Evolutionary conservation across 257 asterid species (phyloP).

Genomic region (Eucommia ulmoides): DNA sequence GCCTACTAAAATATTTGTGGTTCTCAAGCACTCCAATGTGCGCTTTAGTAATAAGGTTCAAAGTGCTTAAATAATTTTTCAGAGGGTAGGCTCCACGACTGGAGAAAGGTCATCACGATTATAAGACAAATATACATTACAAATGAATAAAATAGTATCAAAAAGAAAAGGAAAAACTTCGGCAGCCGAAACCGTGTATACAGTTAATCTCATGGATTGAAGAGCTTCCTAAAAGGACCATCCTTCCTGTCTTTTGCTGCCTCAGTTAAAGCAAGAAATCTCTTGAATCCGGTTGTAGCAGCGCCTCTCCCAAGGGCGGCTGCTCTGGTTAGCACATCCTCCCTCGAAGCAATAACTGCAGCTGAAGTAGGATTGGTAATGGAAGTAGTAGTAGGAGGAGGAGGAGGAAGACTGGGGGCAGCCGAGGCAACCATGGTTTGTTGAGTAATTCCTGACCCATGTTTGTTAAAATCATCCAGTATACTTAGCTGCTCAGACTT

Average conservation of each 20-base stretch:
- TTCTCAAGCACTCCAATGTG: no score
- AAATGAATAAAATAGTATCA: no score
- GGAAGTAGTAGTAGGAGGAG: constrained; percentile 28
- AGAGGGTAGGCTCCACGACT: no score
- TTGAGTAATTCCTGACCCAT: constrained; percentile 66
- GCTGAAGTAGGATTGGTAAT: constrained; percentile 28
- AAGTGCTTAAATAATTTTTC: no score
- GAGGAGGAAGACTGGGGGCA: constrained; percentile 31
- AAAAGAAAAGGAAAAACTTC: no score
- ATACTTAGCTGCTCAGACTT: constrained; percentile 86
- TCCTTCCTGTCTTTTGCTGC: constrained; percentile 91
- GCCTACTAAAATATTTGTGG: no score
- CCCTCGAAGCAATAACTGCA: constrained; percentile 59
- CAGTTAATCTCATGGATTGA: constrained; percentile 68
- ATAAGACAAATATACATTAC: no score
- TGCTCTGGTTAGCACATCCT: constrained; percentile 90
- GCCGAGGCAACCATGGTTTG: constrained; percentile 33
- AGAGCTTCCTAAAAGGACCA: constrained; percentile 85
- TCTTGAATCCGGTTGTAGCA: constrained; percentile 82
- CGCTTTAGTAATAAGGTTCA: no score
- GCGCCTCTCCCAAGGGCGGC: constrained; percentile 98
- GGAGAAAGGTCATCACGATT: no score
- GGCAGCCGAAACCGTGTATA: no score
- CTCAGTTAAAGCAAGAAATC: constrained; percentile 85
- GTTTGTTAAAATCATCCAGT: constrained; percentile 85